Evolutionary conservation across 2,329 filamentous ascomycete genomes (phyloP).

Genomic region (Colletotrichum agaves): DNA sequence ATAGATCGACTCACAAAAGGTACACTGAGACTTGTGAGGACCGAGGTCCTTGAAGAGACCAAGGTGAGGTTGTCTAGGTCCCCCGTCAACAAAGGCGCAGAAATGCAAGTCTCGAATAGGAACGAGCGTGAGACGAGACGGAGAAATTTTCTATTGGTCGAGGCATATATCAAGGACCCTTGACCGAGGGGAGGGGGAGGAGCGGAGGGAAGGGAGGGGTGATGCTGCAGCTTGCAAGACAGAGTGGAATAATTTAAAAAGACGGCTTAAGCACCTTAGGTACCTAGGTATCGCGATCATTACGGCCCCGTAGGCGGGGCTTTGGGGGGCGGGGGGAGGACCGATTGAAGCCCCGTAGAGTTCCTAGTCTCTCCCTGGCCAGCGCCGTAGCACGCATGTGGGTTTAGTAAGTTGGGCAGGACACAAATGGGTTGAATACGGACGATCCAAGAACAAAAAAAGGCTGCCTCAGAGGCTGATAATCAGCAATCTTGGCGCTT

Average conservation of each 20-base stretch:
- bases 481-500: no score
- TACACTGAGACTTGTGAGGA: no score
- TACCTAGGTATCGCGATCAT: no score
- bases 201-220: background rate
- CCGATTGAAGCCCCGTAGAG: slow-evolving; percentile 9
- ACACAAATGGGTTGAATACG: no score
- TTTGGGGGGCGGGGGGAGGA: slow-evolving; percentile 1
- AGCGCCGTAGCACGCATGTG: no score
- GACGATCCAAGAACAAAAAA: no score
- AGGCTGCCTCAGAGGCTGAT: no score
- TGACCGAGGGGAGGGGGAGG: background rate
- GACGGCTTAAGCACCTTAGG: background rate
- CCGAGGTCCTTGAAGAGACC: no score
- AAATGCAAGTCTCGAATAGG: background rate
- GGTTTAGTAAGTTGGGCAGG: no score
- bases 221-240: background rate
- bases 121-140: slow-evolving; percentile 23
- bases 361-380: no score
- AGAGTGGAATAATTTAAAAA: background rate
- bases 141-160: slow-evolving; percentile 36
- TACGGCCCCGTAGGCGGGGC: slow-evolving; percentile 20
- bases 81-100: slow-evolving; percentile 4
- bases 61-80: slow-evolving; percentile 2
- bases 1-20: no score
- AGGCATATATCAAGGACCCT: background rate